These are phyloP conservation scores for Didymella arachidicola DNA, from an alignment of 2,329 filamentous ascomycete species.

Conservation along the genomic window DNA sequence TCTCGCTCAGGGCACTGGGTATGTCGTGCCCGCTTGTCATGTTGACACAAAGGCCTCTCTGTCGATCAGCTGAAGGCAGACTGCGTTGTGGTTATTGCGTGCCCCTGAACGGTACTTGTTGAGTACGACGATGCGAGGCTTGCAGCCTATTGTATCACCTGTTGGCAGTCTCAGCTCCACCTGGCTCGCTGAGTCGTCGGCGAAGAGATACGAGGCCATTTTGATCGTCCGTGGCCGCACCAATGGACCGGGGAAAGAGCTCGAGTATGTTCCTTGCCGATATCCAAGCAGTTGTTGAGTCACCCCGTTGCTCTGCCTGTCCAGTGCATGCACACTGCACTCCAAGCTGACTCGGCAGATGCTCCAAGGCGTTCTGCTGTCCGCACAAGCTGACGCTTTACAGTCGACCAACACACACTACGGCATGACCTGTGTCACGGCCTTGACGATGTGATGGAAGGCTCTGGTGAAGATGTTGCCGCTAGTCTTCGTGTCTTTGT, in stretches of 20 bases:
- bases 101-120: not conserved
- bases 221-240: not conserved
- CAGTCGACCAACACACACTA: not conserved
- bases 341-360: not conserved
- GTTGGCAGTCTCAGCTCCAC: not conserved
- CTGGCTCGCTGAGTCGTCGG: not conserved
- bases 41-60: not conserved
- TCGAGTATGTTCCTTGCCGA: not conserved
- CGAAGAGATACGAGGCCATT: not conserved
- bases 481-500: constrained; percentile 14
- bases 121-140: not conserved
- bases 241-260: not conserved
- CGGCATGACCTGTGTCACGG: not conserved
- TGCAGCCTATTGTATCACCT: not conserved
- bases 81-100: not conserved
- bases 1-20: not conserved
- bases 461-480: constrained; percentile 17
- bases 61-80: not conserved
- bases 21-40: not conserved
- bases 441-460: not conserved
- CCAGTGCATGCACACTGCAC: not conserved
- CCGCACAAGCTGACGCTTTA: not conserved
- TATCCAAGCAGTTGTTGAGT: not conserved
- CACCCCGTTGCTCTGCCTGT: not conserved
- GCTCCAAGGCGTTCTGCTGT: not conserved